Base-by-base conservation (phyloP, 208 protist genomes). In the Leishmania arabica region DNA sequence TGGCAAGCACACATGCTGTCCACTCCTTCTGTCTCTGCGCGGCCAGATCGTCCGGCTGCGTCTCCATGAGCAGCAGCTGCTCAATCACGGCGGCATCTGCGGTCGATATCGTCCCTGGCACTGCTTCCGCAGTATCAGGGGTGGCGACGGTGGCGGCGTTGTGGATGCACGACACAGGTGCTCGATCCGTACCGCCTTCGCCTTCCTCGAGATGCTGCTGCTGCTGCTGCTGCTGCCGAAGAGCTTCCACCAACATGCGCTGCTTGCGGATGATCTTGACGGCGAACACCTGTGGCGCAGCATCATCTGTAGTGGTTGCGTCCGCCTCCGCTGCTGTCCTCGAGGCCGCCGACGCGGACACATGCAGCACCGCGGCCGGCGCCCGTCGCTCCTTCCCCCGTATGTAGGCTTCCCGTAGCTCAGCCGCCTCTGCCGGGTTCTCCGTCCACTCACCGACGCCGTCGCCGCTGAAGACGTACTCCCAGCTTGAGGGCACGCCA, bases 241-340 rank as follows among this genome's bases (percentile, higher is more conserved):
- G 81, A 24, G 74, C 80, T n/a, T 92, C 80, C 8, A 86, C 75
- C 53, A 87, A 72, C 68, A 91, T 75, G 56, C 86, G 87, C 77
- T 85, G 66, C 85, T 91, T 91, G 24, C 84, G 79, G 34, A 92
- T 86, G 13, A 91, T 34, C 78, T 92, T 92, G 19, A 92, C 83
- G 0, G 89, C 89, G 40, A 92, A 91, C 54, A 65, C 21, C 64
- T 81, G 74, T 45, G 74, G 6, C 8, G 34, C 65, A 7, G 42
- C 47, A 1, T 49, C 47, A 1, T 49, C 40, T 8, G 45, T 53
- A 1, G 37, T 73, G 40, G 24, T 53, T 54, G 42, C 21, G 21
- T 73, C 68, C 19, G 45, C 40, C 68, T 19, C 31, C 40, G 15
- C 49, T 76, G n/a, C 8, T 42, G 45, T n/a, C n/a, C 34, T 31